Evolutionary conservation across 257 asterid genomes (phyloP).

Genomic region (Nicotiana tomentosiformis): DNA sequence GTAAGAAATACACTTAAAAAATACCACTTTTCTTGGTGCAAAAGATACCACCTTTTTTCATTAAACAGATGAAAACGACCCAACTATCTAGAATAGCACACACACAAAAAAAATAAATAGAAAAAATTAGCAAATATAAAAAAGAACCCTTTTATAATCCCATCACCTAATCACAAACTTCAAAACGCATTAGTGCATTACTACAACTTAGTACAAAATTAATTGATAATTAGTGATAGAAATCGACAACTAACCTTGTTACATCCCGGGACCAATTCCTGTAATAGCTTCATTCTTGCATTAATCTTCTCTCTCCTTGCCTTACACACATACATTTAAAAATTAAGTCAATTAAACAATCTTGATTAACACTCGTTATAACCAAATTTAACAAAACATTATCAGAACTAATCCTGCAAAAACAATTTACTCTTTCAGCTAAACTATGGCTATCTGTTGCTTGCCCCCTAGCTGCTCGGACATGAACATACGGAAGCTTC

Average conservation of each 20-base stretch:
- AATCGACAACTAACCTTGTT: slow-evolving; percentile 70
- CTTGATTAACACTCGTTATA: slow-evolving; percentile 4
- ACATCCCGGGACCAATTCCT: slow-evolving; percentile 99
- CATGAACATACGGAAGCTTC: slow-evolving; percentile 80
- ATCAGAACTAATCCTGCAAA: background rate
- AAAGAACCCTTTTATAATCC: slow-evolving; percentile 6
- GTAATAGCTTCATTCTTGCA: slow-evolving; percentile 90
- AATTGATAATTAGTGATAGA: background rate
- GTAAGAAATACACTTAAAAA: background rate
- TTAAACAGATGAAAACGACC: slow-evolving; percentile 45
- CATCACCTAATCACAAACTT: background rate
- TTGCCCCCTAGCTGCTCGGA: slow-evolving; percentile 96
- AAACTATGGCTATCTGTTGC: slow-evolving; percentile 98
- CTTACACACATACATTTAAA: slow-evolving; percentile 24
- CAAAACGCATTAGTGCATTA: slow-evolving; percentile 6
- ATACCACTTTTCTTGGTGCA: slow-evolving; percentile 48
- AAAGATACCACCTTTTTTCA: slow-evolving; percentile 44
- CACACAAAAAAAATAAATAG: background rate
- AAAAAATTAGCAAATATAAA: too few species aligned
- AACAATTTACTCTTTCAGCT: slow-evolving; percentile 76
- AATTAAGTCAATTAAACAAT: slow-evolving; percentile 2
- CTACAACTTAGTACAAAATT: background rate
- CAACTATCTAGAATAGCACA: slow-evolving; percentile 15
- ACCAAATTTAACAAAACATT: slow-evolving; percentile 18
- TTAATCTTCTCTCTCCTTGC: slow-evolving; percentile 99